phyloP scores from a whole-genome alignment of 176 grass and related monocot species.

The Olyra latifolia region DNA sequence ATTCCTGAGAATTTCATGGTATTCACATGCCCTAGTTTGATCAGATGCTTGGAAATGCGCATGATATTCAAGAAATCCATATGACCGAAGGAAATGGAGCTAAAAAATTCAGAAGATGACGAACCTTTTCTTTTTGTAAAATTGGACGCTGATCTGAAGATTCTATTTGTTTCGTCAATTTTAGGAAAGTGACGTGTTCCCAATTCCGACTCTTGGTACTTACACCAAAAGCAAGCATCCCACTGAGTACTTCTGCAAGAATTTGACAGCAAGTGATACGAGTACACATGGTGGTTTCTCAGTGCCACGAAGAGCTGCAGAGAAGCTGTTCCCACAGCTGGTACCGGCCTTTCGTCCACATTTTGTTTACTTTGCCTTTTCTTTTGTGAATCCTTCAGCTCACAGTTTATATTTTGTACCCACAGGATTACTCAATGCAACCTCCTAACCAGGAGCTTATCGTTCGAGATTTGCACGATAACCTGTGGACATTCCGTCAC shows the following conservation, averaged over 20 bases:
- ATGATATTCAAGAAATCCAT: background rate
- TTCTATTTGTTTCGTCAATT: conserved; percentile 13
- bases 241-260: conserved; percentile 95
- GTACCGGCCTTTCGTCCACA: conserved; percentile 30
- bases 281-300: conserved; percentile 99
- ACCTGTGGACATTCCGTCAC: conserved; percentile 98
- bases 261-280: conserved; percentile 87
- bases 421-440: conserved; percentile 92
- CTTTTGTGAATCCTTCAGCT: background rate
- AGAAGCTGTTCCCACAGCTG: conserved; percentile 96
- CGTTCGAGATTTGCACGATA: conserved; percentile 93
- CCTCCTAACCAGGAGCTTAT: conserved; percentile 95
- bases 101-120: background rate
- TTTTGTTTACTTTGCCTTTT: background rate
- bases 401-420: conserved; percentile 30
- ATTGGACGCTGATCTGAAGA: background rate
- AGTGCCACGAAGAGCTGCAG: conserved; percentile 83
- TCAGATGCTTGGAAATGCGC: background rate
- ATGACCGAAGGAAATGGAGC: background rate
- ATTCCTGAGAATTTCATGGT: background rate
- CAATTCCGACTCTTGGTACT: conserved; percentile 70
- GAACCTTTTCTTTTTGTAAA: background rate
- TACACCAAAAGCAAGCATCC: conserved; percentile 87
- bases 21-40: background rate
- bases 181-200: conserved; percentile 91